phyloP scores from a whole-genome alignment of 257 asterid species.

The Solanum tarijense region DNA sequence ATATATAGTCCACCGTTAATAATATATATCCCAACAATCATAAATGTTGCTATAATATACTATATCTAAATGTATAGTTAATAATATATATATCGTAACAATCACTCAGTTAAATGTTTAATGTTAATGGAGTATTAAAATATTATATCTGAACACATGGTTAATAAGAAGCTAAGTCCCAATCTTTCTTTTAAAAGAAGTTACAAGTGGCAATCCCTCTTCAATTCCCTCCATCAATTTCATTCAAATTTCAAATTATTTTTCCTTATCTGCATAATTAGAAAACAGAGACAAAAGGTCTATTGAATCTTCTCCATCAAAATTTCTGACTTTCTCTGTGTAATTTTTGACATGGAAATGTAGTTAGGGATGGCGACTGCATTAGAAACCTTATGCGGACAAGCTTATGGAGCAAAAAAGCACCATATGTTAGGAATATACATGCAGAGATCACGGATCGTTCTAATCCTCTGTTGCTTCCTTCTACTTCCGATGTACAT shows the following conservation, averaged over 20 bases:
- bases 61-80: too few relatives aligned
- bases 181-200: too few relatives aligned
- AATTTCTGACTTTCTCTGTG: background rate
- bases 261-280: background rate
- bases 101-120: too few relatives aligned
- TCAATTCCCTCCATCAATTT: background rate
- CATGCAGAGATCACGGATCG: slow-evolving; percentile 26
- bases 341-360: background rate
- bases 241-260: background rate
- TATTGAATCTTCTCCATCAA: background rate
- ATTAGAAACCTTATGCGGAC: slow-evolving; percentile 29
- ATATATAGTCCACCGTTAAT: too few relatives aligned
- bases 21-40: too few relatives aligned
- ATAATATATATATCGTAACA: too few relatives aligned
- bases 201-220: background rate
- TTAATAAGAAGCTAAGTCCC: too few relatives aligned
- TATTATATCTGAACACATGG: too few relatives aligned
- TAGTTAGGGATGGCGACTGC: slow-evolving; percentile 39
- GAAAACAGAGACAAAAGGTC: background rate
- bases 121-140: too few relatives aligned
- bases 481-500: slow-evolving; percentile 14
- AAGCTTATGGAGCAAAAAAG: slow-evolving; percentile 24
- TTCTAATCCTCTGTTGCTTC: slow-evolving; percentile 5
- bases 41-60: too few relatives aligned
- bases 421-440: slow-evolving; percentile 23